Conservation (phyloP, 495 filamentous ascomycete species). For the Wilcoxina mikolae region DNA sequence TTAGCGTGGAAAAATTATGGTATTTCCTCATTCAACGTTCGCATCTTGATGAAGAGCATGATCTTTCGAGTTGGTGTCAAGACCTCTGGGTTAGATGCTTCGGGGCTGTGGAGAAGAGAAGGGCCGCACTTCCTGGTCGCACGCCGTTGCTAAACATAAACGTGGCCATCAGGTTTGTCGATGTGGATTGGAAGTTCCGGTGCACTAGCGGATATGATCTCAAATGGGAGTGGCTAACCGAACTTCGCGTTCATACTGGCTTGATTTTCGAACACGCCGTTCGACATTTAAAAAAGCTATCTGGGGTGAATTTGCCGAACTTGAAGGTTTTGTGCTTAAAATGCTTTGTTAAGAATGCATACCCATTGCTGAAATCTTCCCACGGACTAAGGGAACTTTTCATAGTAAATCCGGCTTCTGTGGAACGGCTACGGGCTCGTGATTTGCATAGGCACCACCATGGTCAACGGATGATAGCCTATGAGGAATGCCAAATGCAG, state of each 20-base stretch:
- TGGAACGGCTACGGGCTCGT: not conserved
- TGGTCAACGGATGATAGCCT: not conserved
- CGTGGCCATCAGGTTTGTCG: not conserved
- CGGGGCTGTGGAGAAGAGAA: slow-evolving; percentile 3
- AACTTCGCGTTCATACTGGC: not conserved
- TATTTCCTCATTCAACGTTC: not conserved
- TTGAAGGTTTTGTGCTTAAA: not conserved
- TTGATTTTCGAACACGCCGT: not conserved
- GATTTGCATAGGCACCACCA: not conserved
- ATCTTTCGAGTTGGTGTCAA: slow-evolving; percentile 12
- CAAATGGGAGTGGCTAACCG: not conserved
- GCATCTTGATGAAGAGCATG: not conserved
- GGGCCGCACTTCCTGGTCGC: no score
- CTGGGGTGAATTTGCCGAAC: not conserved
- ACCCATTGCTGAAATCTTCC: not conserved
- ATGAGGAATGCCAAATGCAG: slow-evolving; percentile 1
- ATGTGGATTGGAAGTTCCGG: not conserved
- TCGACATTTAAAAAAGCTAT: not conserved
- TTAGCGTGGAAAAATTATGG: not conserved
- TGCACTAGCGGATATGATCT: not conserved
- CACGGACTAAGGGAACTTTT: not conserved
- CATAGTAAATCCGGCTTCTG: not conserved
- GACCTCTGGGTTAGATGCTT: slow-evolving; percentile 13
- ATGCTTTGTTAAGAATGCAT: not conserved
- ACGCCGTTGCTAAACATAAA: not conserved